A percentile compares a stretch with the other conserved stretches of the same genome.
These are phyloP conservation scores for Jacaranda mimosifolia DNA, from an alignment of 257 asterid species.

Conservation along the genomic window DNA sequence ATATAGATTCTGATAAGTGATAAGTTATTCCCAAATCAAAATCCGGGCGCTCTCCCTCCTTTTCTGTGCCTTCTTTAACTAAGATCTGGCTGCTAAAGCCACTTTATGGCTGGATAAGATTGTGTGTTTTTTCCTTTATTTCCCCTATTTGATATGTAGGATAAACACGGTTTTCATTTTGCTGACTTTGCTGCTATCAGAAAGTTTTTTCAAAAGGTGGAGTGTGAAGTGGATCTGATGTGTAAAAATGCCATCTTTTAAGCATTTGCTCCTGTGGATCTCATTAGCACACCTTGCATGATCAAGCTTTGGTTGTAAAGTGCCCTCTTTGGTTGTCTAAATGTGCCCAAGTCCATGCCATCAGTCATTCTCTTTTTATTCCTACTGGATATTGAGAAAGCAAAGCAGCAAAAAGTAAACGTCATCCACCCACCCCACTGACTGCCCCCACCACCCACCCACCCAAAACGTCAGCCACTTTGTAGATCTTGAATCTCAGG, in stretches of 20 bases:
- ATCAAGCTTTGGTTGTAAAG: constrained; percentile 51
- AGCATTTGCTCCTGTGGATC: constrained; percentile 43
- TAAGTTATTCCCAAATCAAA: constrained; percentile 38
- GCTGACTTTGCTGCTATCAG: constrained; percentile 46
- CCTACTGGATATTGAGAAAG: constrained; percentile 53
- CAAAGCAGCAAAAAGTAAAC: constrained; percentile 38
- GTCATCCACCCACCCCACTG: constrained; percentile 37
- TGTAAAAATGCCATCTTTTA: constrained; percentile 49
- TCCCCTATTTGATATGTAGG: constrained; percentile 27
- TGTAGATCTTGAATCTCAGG: constrained; percentile 22
- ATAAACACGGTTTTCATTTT: constrained; percentile 31
- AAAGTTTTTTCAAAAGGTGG: constrained; percentile 35
- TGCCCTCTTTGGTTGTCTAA: constrained; percentile 37
- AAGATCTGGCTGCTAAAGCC: constrained; percentile 38
- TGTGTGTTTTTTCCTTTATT: constrained; percentile 1
- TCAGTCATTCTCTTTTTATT: constrained; percentile 46
- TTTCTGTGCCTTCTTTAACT: constrained; percentile 28
- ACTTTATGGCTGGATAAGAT: constrained; percentile 52
- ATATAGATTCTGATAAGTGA: constrained; percentile 39
- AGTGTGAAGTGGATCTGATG: constrained; percentile 52
- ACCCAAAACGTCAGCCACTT: constrained; percentile 44
- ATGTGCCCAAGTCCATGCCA: constrained; percentile 32
- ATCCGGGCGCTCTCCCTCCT: constrained; percentile 4
- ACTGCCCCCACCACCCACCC: constrained; percentile 19
- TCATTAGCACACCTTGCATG: constrained; percentile 40